phyloP scores from a whole-genome alignment of 805 yeast genomes.

The Cyberlindnera bimundalis region DNA sequence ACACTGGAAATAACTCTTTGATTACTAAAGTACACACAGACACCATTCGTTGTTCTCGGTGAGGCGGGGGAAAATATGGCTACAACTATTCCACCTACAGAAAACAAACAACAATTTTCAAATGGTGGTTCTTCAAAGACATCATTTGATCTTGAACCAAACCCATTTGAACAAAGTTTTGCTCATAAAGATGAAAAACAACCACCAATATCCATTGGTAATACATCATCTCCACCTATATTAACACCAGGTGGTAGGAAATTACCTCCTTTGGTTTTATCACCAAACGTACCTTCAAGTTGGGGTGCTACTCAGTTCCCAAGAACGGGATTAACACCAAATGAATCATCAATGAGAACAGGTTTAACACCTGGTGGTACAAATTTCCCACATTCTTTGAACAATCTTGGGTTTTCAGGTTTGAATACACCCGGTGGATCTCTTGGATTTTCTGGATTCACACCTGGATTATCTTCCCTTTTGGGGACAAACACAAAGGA shows the following conservation, averaged over 20 bases:
- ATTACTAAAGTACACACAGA: neutral
- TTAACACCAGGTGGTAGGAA: slow-evolving; percentile 57
- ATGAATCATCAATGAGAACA: slow-evolving; percentile 66
- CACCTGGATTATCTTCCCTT: slow-evolving; percentile 36
- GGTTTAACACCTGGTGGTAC: slow-evolving; percentile 69
- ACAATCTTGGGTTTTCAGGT: slow-evolving; percentile 29
- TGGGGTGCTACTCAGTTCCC: slow-evolving; percentile 28
- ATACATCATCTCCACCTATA: slow-evolving; percentile 42
- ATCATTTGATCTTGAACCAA: slow-evolving; percentile 80
- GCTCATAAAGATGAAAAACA: slow-evolving; percentile 52
- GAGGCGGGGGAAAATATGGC: neutral
- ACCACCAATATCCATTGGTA: slow-evolving; percentile 27
- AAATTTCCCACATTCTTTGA: slow-evolving; percentile 37
- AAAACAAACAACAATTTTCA: slow-evolving; percentile 6
- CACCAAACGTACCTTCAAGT: slow-evolving; percentile 25
- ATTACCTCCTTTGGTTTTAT: slow-evolving; percentile 44
- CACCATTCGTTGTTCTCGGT: no score
- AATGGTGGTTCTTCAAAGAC: slow-evolving; percentile 21
- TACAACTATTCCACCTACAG: slow-evolving; percentile 4
- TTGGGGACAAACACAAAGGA: slow-evolving; percentile 21
- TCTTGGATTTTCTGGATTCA: slow-evolving; percentile 23
- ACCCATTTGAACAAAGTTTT: slow-evolving; percentile 93
- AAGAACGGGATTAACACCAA: slow-evolving; percentile 67
- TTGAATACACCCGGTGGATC: slow-evolving; percentile 25
- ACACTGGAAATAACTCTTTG: no score